Conservation (phyloP, 768 basidiomycete species). For the Russula earlei region DNA sequence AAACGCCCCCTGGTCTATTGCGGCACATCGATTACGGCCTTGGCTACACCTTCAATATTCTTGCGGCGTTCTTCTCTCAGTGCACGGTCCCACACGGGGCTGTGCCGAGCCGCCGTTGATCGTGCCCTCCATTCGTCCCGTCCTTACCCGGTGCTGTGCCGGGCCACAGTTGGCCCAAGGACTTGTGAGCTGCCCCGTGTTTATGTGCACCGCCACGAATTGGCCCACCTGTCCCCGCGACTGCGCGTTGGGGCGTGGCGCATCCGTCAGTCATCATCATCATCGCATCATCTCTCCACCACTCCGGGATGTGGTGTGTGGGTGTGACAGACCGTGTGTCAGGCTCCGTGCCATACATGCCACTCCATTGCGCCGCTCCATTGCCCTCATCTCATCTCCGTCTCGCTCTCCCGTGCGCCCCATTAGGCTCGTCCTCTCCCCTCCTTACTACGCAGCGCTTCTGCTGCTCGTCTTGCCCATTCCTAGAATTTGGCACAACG, state of each 20-base stretch:
- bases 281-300: not conserved
- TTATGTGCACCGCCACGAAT: conserved; percentile 9
- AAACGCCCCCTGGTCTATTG: conserved; percentile 7
- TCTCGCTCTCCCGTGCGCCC: conserved; percentile 8
- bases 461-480: not conserved
- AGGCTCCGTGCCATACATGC: conserved; percentile 11
- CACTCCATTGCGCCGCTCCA: conserved; percentile 10
- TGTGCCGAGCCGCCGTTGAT: conserved; percentile 10
- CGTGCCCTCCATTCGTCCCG: not conserved
- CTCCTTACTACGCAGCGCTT: conserved; percentile 1
- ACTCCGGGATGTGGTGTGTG: conserved; percentile 13
- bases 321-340: conserved; percentile 10
- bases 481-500: not conserved
- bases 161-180: conserved; percentile 3
- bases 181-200: not conserved
- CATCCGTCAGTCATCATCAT: not conserved
- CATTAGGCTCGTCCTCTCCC: conserved; percentile 10
- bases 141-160: conserved; percentile 10
- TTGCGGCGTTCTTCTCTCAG: conserved; percentile 2
- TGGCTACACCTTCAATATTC: not conserved
- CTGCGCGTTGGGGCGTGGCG: not conserved
- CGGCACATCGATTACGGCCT: conserved; percentile 13
- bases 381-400: conserved; percentile 17
- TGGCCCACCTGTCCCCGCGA: not conserved
- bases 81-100: conserved; percentile 7